phyloP scores from a whole-genome alignment of 306 rosid species.

The Malus fusca region DNA sequence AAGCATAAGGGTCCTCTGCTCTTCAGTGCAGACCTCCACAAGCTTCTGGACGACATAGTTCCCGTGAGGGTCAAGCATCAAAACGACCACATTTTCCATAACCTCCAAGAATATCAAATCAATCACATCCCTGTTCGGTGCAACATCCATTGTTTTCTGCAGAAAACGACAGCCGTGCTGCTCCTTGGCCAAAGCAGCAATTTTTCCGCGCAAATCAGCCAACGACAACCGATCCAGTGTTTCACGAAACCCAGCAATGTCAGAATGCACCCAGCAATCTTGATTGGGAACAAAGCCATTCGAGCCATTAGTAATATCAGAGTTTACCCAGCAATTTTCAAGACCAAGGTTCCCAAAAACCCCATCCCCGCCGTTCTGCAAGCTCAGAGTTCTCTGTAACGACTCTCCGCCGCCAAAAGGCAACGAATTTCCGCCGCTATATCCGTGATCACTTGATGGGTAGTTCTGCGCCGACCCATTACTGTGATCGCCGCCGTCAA shows the following conservation, averaged over 20 bases:
- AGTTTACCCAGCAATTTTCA: not conserved
- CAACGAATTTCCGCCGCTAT: not conserved
- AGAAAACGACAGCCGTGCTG: constrained; percentile 29
- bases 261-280: not conserved
- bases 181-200: constrained; percentile 34
- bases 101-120: constrained; percentile 28
- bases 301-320: not conserved
- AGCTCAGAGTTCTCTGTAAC: not conserved
- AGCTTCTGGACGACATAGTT: constrained; percentile 51
- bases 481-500: not conserved
- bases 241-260: constrained; percentile 8
- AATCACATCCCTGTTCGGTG: constrained; percentile 3
- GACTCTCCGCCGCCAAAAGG: not conserved
- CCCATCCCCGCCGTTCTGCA: not conserved
- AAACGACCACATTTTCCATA: constrained; percentile 18
- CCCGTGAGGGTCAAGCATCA: constrained; percentile 45
- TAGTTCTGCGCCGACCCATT: not conserved
- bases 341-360: not conserved
- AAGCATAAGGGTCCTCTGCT: constrained; percentile 43
- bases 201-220: constrained; percentile 13
- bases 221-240: not conserved
- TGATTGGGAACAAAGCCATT: not conserved
- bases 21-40: constrained; percentile 35
- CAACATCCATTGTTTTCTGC: constrained; percentile 23
- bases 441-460: not conserved